Percentiles rank a stretch among this genome's conserved stretches.
These are phyloP conservation scores for Pseudogymnoascus sp. DNA, from an alignment of 2,329 filamentous ascomycete genomes.

Conservation along the genomic window DNA sequence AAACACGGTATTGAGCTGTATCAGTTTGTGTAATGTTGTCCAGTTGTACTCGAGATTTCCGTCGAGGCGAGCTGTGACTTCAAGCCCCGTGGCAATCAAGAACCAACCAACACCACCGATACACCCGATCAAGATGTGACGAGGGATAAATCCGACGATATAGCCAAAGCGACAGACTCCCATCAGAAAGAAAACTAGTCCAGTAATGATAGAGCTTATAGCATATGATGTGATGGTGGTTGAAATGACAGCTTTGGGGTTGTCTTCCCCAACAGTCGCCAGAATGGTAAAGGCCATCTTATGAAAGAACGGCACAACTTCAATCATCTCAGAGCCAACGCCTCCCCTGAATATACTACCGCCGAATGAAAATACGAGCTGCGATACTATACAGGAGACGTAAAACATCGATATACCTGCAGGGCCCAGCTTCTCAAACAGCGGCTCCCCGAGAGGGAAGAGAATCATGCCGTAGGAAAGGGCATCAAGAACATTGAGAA, in stretches of 20 bases:
- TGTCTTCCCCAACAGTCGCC: slow-evolving; percentile 65
- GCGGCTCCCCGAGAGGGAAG: slow-evolving; percentile 79
- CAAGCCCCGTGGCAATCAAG: slow-evolving; percentile 80
- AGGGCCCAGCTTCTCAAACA: slow-evolving; percentile 79
- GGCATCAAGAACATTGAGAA: slow-evolving; percentile 90
- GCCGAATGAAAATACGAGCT: slow-evolving; percentile 76
- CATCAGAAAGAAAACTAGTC: slow-evolving; percentile 84
- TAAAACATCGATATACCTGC: slow-evolving; percentile 99
- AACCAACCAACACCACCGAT: slow-evolving; percentile 98
- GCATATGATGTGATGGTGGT: slow-evolving; percentile 92
- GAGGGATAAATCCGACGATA: slow-evolving; percentile 91
- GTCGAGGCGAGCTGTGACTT: slow-evolving; percentile 83
- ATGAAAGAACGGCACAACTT: slow-evolving; percentile 97
- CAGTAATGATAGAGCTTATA: slow-evolving; percentile 83
- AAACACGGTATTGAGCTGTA: slow-evolving; percentile 64
- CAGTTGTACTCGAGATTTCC: slow-evolving; percentile 78
- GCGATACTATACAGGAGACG: slow-evolving; percentile 90
- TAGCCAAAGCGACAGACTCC: slow-evolving; percentile 82
- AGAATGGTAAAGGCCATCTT: slow-evolving; percentile 94
- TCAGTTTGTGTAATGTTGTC: slow-evolving; percentile 66
- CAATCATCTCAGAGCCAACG: slow-evolving; percentile 94
- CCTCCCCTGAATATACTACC: slow-evolving; percentile 86
- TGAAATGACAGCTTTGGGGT: slow-evolving; percentile 79
- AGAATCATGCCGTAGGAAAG: slow-evolving; percentile 95
- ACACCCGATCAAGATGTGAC: slow-evolving; percentile 92